Base-by-base conservation (phyloP, 805 yeast species). In the Saccharomycopsis sp. region DNA sequence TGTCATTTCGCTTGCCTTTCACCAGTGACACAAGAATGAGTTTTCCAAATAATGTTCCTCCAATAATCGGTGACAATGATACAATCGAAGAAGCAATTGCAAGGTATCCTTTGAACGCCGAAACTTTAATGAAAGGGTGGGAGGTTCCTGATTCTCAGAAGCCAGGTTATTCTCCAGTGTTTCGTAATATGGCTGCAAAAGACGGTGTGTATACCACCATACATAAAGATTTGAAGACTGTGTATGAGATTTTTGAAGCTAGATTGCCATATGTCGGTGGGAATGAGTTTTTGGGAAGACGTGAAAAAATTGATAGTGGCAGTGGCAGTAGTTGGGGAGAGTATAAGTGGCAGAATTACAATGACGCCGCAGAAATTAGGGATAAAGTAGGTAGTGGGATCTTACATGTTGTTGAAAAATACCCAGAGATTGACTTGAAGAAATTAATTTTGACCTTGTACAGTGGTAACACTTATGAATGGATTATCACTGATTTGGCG, bases 401-500 rank as follows among this genome's bases (percentile, higher is more conserved):
- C 19, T 55, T 60, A 20, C 50, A 59, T 19, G 53, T 60, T 22
- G 63, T 70, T 26, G 51, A 43, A 2, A 27, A 47, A 7, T 41
- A 53, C 2, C 39, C 47, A n/a, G 39, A 42, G 24, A 40, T 40
- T 20, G 54, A 54, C 33, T 57, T 58, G 33, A 60, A 59, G 4
- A 60, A 47, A 41, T 48, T 54, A 42, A 44, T 35, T 48, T 11
- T 47, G 37, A 9, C 44, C 51, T 42, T 52, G 47, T 50, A 58
- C 59, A 45, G 48, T 3, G 53, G 70, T 17, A 81, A 81, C 57
- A 66, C 77, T 38, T 68, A 74, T 9, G 85, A 83, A 60, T 84
- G 93, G 93, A 67, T 71, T 26, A 58, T 82, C 16, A 61, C 83
- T 23, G 93, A 84, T 61, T 59, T 82, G 54, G 88, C 87, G 0